Evolutionary conservation across 2,329 filamentous ascomycete species (phyloP).

Genomic region (Beauveria scarabaeidicola): DNA sequence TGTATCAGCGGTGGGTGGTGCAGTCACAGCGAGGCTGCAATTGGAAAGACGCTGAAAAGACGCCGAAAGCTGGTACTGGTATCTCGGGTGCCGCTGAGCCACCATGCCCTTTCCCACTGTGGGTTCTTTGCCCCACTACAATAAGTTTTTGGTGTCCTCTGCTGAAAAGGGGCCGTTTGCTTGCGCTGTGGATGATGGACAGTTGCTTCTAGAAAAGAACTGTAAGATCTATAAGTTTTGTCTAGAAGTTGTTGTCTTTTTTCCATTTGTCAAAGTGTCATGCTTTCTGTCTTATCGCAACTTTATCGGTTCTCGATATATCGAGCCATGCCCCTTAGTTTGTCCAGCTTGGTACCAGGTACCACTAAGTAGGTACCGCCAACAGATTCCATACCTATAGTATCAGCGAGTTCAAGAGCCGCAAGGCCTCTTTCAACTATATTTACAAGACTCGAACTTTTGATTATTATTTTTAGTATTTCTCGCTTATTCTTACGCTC

Average conservation of each 20-base stretch:
- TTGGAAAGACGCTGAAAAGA: too few relatives aligned
- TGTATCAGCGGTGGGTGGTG: too few relatives aligned
- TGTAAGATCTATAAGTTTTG: too few relatives aligned
- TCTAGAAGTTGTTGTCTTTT: too few relatives aligned
- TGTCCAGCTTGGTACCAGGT: not conserved
- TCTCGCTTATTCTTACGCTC: not conserved
- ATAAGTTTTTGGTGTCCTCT: not conserved
- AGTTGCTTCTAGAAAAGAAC: too few relatives aligned
- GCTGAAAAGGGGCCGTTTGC: not conserved
- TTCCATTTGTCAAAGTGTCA: too few relatives aligned
- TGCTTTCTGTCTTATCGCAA: too few relatives aligned
- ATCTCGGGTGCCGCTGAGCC: conserved; percentile 19
- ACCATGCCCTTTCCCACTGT: conserved; percentile 19
- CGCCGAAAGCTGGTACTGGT: too few relatives aligned
- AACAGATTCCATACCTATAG: not conserved
- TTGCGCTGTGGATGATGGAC: not conserved
- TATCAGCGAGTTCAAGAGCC: not conserved
- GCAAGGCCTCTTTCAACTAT: not conserved
- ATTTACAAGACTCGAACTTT: not conserved
- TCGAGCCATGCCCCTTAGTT: too few relatives aligned
- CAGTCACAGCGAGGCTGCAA: too few relatives aligned
- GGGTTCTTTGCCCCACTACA: conserved; percentile 10
- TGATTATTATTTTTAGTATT: not conserved
- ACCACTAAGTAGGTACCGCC: too few relatives aligned
- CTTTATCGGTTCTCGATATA: too few relatives aligned